Evolutionary conservation across 2,329 filamentous ascomycete species (phyloP), one percentile per base, ranked within the genome.

Genomic region (Claviceps africana): DNA sequence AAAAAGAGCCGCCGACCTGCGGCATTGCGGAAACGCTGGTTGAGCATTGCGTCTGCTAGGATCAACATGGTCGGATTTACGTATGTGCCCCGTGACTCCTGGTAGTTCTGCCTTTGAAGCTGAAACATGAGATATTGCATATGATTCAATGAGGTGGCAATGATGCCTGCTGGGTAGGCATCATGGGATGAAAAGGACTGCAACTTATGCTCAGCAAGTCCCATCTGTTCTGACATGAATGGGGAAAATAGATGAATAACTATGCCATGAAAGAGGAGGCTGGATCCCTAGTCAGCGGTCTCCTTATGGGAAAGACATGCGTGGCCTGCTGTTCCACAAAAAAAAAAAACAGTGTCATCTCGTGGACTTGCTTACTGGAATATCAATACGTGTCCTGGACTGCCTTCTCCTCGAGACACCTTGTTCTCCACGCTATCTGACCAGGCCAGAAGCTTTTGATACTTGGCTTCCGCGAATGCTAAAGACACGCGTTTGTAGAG

Each of bases 381-480:
- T 11, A 48, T 48, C 19, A 37, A 31, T 17, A 48, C 46, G n/a
- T 48, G 46, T 2, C 28, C 46, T 37, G 46, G 46, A 35, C 17
- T 35, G 13, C 37, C 8, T 21, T 48, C 30, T 19, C 17, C 30
- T 48, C 28, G 28, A 30, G 46, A 33, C 33, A 37, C 21, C 19
- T 8, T 19, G 17, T n/a, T 37, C 5, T 15, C 28, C 7, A 48
- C 13, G n/a, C 11, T 37, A 22, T 48, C 21, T 35, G 46, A 22
- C 46, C 46, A 48, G 5, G 46, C 33, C 46, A 48, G 46, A 13
- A 48, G 30, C 46, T 48, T 48, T 21, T 48, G 46, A 25, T 48
- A 48, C 46, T 48, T 48, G 28, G 46, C 46, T 28, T 48, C 46
- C n/a, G 46, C 46, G 17, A 48, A 48, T 6, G 46, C 46, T 19